Evolutionary conservation across 2,329 filamentous ascomycete species (phyloP), one percentile per base, ranked within the genome.

Genomic region (Knoxdaviesia proteae): DNA sequence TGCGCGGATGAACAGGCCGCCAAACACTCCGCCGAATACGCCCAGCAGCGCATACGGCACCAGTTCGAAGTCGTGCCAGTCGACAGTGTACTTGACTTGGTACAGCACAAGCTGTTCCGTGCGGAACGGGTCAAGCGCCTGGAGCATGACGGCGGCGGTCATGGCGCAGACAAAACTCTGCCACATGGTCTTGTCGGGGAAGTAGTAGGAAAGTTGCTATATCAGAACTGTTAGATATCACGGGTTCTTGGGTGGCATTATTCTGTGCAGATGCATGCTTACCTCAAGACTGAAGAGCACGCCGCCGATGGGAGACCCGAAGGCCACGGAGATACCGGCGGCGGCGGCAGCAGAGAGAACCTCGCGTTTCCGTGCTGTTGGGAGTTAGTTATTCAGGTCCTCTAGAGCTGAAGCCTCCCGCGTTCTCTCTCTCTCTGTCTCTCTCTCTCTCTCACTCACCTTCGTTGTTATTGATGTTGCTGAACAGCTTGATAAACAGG

Each of bases 111-210:
- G 79, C 58, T 98, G 92, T 43, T 88, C 90, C 1, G 87, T 93
- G 42, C 90, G 75, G 57, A 96, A 94, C 5, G 90, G 90, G 56
- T 98, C 90, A 47, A 94, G 73, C 5, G 84, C 84, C 58, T 96
- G 88, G 5, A 98, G 67, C 9, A 86, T 84, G 35, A 96, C 84
- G 11, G 90, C 88, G 10, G 87, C 90, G n/a, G 93, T 84, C 87
- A 96, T 96, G 56, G 90, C 90, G 53, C 90, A 96, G 36, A 98
- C 90, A 54, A 98, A 98, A 53, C 86, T 94, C 58, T 94, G 90
- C 90, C 90, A 98, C 90, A 98, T 96, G 7, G 90, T 96, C 60
- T 96, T 96, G 61, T 96, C 88, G 0, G 90, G 88, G 51, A 96
- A 96, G 59, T 94, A 96, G 58, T 94, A 96, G 1, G 86, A 93